A percentile compares a stretch with the other conserved stretches of the same genome.
These are phyloP conservation scores for Coelastrella sp. DNA, from an alignment of 139 green algal genomes.

Conservation along the genomic window DNA sequence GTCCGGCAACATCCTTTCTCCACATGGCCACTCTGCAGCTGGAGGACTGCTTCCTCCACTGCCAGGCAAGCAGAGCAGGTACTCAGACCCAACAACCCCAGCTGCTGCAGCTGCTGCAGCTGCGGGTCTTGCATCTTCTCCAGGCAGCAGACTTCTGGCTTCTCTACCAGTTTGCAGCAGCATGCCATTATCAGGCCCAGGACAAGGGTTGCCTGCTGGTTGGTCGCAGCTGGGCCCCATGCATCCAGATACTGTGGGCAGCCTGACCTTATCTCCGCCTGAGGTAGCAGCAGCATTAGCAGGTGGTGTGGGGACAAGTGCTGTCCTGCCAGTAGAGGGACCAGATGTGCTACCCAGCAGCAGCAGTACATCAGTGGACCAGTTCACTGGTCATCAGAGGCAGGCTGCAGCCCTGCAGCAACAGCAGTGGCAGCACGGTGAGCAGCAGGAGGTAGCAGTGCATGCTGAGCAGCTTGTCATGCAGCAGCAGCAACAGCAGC, in stretches of 20 bases:
- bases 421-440: slow-evolving; percentile 28
- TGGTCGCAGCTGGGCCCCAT: not conserved
- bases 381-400: slow-evolving; percentile 25
- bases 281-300: not conserved
- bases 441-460: slow-evolving; percentile 21
- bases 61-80: slow-evolving; percentile 3
- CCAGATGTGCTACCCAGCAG: not conserved
- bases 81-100: not conserved
- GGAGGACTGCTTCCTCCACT: not conserved
- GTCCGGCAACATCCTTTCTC: too few relatives aligned
- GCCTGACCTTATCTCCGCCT: not conserved
- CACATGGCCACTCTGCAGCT: not conserved
- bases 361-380: not conserved
- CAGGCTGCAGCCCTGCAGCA: slow-evolving; percentile 21
- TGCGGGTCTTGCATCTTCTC: not conserved
- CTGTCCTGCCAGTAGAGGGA: too few relatives aligned
- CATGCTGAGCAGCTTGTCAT: slow-evolving; percentile 3
- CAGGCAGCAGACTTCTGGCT: not conserved
- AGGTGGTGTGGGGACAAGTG: too few relatives aligned
- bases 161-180: not conserved
- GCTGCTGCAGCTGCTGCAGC: not conserved
- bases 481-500: slow-evolving; percentile 9
- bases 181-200: not conserved
- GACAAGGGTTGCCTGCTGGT: too few relatives aligned
- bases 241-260: slow-evolving; percentile 27